Conservation (phyloP, 148 eudicot species). For the Drosera capensis region DNA sequence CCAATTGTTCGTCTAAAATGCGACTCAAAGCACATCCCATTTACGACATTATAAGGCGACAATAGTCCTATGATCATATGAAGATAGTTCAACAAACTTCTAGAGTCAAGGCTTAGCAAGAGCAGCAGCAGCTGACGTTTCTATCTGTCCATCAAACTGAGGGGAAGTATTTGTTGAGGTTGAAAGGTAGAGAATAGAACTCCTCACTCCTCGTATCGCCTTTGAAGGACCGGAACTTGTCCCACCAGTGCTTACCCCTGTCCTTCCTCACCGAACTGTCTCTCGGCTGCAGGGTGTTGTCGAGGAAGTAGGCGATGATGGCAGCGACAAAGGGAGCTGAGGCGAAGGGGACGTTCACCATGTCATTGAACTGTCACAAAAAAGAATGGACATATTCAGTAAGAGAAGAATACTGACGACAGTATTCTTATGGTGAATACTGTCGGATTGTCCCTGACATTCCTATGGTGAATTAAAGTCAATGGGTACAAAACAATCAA, state of each 20-base stretch:
- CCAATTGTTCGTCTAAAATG: no score
- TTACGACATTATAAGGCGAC: no score
- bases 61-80: no score
- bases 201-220: slow-evolving; percentile 77
- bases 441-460: no score
- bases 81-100: no score
- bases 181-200: slow-evolving; percentile 84
- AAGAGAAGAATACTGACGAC: no score
- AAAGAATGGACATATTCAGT: neutral
- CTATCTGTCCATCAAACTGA: slow-evolving; percentile 68
- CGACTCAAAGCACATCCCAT: no score
- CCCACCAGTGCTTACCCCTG: slow-evolving; percentile 97
- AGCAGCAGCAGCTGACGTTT: no score
- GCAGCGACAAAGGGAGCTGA: slow-evolving; percentile 91
- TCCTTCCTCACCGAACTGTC: slow-evolving; percentile 49
- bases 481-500: no score
- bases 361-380: slow-evolving; percentile 68
- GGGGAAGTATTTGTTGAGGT: slow-evolving; percentile 87
- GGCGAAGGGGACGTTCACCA: slow-evolving; percentile 77
- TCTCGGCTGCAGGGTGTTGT: slow-evolving; percentile 66
- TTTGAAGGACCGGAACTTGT: slow-evolving; percentile 60
- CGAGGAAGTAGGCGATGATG: slow-evolving; percentile 64
- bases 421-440: no score
- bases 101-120: no score
- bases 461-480: no score